Evolutionary conservation across 2,329 filamentous ascomycete species (phyloP).

Genomic region (Fusarium acutatum): DNA sequence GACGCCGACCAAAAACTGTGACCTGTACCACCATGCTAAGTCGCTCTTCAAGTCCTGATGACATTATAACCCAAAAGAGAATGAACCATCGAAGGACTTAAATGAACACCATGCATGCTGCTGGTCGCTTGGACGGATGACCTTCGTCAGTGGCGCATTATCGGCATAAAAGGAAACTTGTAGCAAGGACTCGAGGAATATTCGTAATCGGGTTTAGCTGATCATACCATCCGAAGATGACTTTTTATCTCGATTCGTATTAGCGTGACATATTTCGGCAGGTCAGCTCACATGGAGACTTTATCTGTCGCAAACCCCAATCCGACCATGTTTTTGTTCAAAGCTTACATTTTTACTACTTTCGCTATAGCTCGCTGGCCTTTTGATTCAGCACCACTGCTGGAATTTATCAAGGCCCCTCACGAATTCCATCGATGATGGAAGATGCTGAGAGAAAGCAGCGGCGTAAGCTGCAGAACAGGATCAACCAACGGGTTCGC

Average conservation of each 20-base stretch:
- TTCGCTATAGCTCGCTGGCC: not conserved
- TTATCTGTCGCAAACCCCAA: not conserved
- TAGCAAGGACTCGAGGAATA: not conserved
- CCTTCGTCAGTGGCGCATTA: not conserved
- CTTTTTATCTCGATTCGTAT: conserved; percentile 3
- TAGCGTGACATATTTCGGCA: not conserved
- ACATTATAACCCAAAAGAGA: not conserved
- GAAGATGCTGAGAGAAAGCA: not conserved
- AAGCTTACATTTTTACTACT: conserved; percentile 4
- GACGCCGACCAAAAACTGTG: no score
- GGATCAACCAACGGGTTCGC: conserved; percentile 11
- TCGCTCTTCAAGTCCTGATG: not conserved
- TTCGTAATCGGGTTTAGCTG: not conserved
- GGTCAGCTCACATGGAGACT: not conserved
- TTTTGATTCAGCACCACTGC: no score
- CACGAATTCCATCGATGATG: no score
- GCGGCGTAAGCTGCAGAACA: conserved; percentile 6
- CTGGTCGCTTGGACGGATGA: not conserved
- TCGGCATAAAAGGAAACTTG: not conserved
- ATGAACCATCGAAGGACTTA: not conserved
- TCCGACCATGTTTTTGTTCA: not conserved
- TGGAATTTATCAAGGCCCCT: no score
- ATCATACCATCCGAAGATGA: not conserved
- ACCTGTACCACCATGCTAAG: not conserved
- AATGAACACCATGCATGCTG: no score